Percentiles rank a stretch among this genome's conserved stretches.
phyloP scores from a whole-genome alignment of 2,329 filamentous ascomycete species.

The Bipolaris cookei region DNA sequence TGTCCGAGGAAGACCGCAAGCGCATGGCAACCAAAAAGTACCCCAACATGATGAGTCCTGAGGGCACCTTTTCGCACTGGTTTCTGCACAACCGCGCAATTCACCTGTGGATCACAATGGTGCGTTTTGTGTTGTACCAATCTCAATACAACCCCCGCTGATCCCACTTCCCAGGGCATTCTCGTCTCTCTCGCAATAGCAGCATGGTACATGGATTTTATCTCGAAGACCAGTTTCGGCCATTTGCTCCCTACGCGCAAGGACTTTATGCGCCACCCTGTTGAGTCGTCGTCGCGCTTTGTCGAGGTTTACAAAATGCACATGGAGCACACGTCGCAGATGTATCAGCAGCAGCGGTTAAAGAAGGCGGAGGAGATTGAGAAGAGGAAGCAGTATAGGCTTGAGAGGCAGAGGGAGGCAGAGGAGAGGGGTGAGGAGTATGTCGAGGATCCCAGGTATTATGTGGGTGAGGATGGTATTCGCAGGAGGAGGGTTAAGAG shows the following conservation, averaged over 20 bases:
- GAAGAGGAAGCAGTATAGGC: slow-evolving; percentile 84
- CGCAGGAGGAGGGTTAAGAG: slow-evolving; percentile 70
- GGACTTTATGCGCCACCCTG: slow-evolving; percentile 72
- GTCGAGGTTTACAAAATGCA: slow-evolving; percentile 78
- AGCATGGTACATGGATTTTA: slow-evolving; percentile 81
- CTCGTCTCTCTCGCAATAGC: slow-evolving; percentile 71
- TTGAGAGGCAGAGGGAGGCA: slow-evolving; percentile 54
- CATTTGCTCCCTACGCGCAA: slow-evolving; percentile 77
- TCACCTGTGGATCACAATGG: slow-evolving; percentile 84
- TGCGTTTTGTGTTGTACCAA: slow-evolving; percentile 50
- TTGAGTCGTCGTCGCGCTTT: slow-evolving; percentile 69
- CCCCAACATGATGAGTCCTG: slow-evolving; percentile 85
- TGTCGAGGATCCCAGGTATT: slow-evolving; percentile 47
- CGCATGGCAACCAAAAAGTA: slow-evolving; percentile 75
- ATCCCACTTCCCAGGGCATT: slow-evolving; percentile 60
- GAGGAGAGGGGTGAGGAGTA: slow-evolving; percentile 45
- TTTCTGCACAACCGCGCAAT: slow-evolving; percentile 79
- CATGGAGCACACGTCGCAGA: slow-evolving; percentile 70
- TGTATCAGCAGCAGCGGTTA: slow-evolving; percentile 74
- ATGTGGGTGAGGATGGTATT: slow-evolving; percentile 49
- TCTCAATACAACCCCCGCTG: background rate
- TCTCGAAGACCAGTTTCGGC: slow-evolving; percentile 76
- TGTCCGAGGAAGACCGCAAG: slow-evolving; percentile 69
- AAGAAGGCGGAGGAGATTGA: slow-evolving; percentile 81
- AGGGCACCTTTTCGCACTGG: slow-evolving; percentile 82